Evolutionary conservation across 495 filamentous ascomycete genomes (phyloP), one percentile per base, ranked within the genome.

Genomic region (Penicillium ucsense): DNA sequence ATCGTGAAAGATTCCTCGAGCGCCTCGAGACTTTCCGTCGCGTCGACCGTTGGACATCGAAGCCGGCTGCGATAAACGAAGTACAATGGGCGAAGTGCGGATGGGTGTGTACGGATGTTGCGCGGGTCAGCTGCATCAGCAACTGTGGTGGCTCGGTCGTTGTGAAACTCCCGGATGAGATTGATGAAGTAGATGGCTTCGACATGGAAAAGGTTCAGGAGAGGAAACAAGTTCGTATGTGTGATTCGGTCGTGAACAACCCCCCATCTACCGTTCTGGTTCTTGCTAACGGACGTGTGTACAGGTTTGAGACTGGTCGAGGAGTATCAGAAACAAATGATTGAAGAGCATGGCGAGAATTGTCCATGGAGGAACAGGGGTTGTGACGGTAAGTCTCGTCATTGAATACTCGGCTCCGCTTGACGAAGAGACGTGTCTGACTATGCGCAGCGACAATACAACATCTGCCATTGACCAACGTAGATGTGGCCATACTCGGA

Each of bases 21-120:
- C 74, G 92, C 20, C 70, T 98, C 38, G 84, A 83, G 51, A 92
- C 90, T 2, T 98, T 92, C 54, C 81, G 89, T 45, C 87, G 89
- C 51, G 81, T 96, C 38, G 89, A 88, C 48, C 79, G 85, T 58
- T 98, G 92, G 92, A 54, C 83, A 73, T 45, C 67, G 32, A 65
- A 97, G 86, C 68, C 92, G 3, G 73, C 85, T 8, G 66, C 71
- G 34, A 83, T 97, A 52, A 89, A 81, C 59, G 92, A 97, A 66
- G 85, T 96, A 5, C 82, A 87, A 64, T 98, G 94, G 94, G 89
- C 91, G 5, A 95, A 90, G 71, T 75, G 85, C 31, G 92, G 92
- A 3, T 98, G 92, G 92, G 75, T 81, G 3, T 96, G 91, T 60
- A 78, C 83, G 20, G 85, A 83, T 53, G 81, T 80, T 54, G 85